Evolutionary conservation across 768 basidiomycete species (phyloP).

Genomic region (Termitomyces sp.): DNA sequence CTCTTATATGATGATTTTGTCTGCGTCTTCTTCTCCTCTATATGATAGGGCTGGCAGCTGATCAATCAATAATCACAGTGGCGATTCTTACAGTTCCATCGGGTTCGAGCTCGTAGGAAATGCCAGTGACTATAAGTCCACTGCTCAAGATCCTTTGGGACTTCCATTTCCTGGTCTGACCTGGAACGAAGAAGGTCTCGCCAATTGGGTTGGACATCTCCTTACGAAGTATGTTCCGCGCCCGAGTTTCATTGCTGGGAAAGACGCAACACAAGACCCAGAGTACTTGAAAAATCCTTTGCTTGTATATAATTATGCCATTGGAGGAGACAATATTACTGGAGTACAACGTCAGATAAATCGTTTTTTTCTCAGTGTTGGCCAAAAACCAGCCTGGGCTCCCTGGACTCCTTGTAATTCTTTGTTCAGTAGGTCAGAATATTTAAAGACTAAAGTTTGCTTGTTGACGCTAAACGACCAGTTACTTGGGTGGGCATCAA

Average conservation of each 20-base stretch:
- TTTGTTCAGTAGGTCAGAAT: slow-evolving; percentile 40
- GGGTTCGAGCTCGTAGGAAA: slow-evolving; percentile 21
- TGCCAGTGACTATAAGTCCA: slow-evolving; percentile 26
- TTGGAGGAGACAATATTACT: slow-evolving; percentile 45
- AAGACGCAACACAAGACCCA: slow-evolving; percentile 23
- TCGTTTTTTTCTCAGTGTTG: slow-evolving; percentile 37
- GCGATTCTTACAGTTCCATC: slow-evolving; percentile 57
- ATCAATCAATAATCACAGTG: slow-evolving; percentile 33
- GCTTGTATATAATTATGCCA: slow-evolving; percentile 58
- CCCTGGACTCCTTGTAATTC: slow-evolving; percentile 40
- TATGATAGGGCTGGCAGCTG: not conserved
- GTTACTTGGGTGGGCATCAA: slow-evolving; percentile 71
- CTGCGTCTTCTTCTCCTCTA: slow-evolving; percentile 15
- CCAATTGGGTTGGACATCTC: slow-evolving; percentile 67
- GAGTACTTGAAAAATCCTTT: slow-evolving; percentile 32
- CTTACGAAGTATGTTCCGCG: slow-evolving; percentile 40
- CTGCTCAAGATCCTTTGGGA: slow-evolving; percentile 44
- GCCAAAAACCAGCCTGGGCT: slow-evolving; percentile 32
- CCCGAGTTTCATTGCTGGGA: slow-evolving; percentile 29
- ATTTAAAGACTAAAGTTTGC: not conserved
- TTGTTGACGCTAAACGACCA: slow-evolving; percentile 19
- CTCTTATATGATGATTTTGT: slow-evolving; percentile 53
- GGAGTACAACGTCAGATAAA: slow-evolving; percentile 40
- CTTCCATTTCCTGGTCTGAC: slow-evolving; percentile 47
- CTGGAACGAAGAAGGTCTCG: slow-evolving; percentile 40